Evolutionary conservation across 1,284 basidiomycete species (phyloP), one percentile per base, ranked within the genome.

Genomic region (Sphaerobolus stellatus): DNA sequence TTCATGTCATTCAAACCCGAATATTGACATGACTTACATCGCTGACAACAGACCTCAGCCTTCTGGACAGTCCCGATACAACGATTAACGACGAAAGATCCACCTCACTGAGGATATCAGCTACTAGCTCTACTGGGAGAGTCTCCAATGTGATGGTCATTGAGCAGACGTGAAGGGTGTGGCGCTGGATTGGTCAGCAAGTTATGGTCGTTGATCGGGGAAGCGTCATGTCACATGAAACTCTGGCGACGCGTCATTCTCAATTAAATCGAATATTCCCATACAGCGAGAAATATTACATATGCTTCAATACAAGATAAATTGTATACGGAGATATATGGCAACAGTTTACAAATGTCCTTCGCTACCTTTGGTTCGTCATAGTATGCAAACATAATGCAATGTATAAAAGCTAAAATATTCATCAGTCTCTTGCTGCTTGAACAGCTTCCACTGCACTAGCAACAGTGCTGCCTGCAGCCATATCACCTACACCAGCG

Each of bases 81-180:
- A 63, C 73, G 50, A 86, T 69, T 33, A 89, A 77, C 16, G 82
- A 79, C 30, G 74, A 67, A 18, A 90, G 69, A 62, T 86, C 82
- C 46, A 90, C 78, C 62, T 88, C 82, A 38, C 78, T 74, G 38
- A 90, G 73, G 34, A 89, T 82, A 58, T 84, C 82, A n/a, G 81
- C 83, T 55, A 90, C 79, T 52, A 90, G 75, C 63, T 90, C 88
- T 31, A 86, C 84, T 20, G 88, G 86, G 6, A 90, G 73, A 8
- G 75, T 74, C 60, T 87, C 78, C 36, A 83, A 64, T 28, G 46
- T 49, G 34, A 33, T 27, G 24, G 22, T 30, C 45, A 54, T 48
- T n/a, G n/a, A n/a, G n/a, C n/a, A n/a, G n/a, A n/a, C n/a, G n/a
- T n/a, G n/a, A n/a, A n/a, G n/a, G n/a, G n/a, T n/a, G n/a, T n/a